Base-by-base conservation (phyloP, 768 basidiomycete species). In the Xerocomus brunneocitrinus region DNA sequence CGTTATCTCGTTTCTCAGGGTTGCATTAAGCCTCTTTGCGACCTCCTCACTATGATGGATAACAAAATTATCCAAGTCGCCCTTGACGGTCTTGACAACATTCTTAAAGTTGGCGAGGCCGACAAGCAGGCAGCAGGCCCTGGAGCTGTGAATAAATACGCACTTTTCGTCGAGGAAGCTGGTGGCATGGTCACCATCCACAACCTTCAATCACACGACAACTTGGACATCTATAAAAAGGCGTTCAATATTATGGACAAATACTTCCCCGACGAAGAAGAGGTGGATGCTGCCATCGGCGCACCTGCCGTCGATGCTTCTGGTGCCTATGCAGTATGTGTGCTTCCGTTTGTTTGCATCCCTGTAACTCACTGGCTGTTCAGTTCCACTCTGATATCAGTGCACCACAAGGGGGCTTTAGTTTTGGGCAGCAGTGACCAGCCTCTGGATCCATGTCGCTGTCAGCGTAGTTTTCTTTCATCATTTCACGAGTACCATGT, bases 61-160 rank as follows among this genome's bases (percentile, higher is more conserved):
- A 98, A 98, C 82, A 99, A 99, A 78, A 97, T 98, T 62, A 99
- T 99, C 62, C 89, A 93, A 73, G 95, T 98, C 38, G 95, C 95
- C 19, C 83, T 99, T 43, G 97, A 99, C 68, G 97, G 97, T 50
- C 79, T 99, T 46, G 97, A 99, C 73, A 99, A 99, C 73, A 93
- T 98, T 63, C 76, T 99, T 61, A 98, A 97, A 74, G 89, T 99
- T 58, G 95, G 97, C 40, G 95, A 99, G 74, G 83, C 87, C 65
- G 97, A 99, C 73, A 98, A 88, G 74, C 79, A 85, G 59, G 81
- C 85, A 38, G 79, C 76, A 13, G 92, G 90, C 19, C 86, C 88
- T 46, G 89, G 90, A 40, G 90, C 82, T 10, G 79, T 83, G 25
- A 99, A 99, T 72, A 85, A 91, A 64, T 99, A 98, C 71, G 95